Percentiles rank a stretch among this genome's conserved stretches.
These are phyloP conservation scores for Aspergillus mulundensis DNA, from an alignment of 495 filamentous ascomycete genomes.

Conservation along the genomic window DNA sequence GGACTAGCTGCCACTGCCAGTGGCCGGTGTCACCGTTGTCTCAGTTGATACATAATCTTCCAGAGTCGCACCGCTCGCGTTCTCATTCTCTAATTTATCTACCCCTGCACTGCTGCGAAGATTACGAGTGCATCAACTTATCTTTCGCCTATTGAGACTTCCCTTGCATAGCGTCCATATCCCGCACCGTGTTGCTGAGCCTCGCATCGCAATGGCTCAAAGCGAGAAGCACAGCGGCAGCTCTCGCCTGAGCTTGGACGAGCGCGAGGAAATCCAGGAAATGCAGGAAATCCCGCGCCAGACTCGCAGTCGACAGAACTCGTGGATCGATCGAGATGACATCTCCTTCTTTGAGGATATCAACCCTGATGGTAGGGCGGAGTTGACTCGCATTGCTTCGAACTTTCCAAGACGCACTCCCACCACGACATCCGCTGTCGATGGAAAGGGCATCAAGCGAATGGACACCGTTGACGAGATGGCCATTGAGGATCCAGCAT, in stretches of 20 bases:
- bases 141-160: not conserved
- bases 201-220: conserved; percentile 19
- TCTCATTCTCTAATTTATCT: not conserved
- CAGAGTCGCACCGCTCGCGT: not conserved
- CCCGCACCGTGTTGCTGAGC: not conserved
- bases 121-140: not conserved
- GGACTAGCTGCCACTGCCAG: not conserved
- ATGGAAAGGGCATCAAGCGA: conserved; percentile 27
- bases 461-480: conserved; percentile 44
- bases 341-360: conserved; percentile 33
- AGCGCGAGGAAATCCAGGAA: conserved; percentile 13
- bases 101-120: not conserved
- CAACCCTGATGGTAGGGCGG: conserved; percentile 28
- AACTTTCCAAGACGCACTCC: conserved; percentile 32
- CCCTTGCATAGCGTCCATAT: not conserved
- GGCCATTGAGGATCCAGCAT: conserved; percentile 42
- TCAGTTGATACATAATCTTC: not conserved
- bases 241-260: conserved; percentile 16
- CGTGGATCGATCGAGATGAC: conserved; percentile 19
- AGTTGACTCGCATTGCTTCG: conserved; percentile 39
- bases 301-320: conserved; percentile 16
- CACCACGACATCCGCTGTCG: conserved; percentile 20
- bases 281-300: conserved; percentile 13
- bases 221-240: conserved; percentile 2
- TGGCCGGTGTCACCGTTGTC: not conserved